phyloP scores from a whole-genome alignment of 169 alveolate genomes.

The Plasmodium gallinaceum region DNA sequence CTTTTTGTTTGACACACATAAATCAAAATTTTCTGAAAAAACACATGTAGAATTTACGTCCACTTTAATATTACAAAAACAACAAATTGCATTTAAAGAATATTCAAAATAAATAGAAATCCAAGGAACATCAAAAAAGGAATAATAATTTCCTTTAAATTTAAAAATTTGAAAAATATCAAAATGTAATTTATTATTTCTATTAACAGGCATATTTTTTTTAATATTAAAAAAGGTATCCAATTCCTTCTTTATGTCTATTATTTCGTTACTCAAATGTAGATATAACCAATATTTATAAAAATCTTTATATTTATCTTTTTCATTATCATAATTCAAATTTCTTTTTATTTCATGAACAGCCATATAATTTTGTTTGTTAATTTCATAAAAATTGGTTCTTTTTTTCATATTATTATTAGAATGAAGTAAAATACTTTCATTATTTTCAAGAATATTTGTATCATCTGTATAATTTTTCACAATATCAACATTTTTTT shows the following conservation, averaged over 20 bases:
- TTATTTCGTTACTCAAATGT: slow-evolving; percentile 34
- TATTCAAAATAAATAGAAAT: slow-evolving; percentile 34
- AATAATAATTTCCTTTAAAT: slow-evolving; percentile 16
- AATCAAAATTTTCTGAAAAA: slow-evolving; percentile 26
- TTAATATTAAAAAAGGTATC: slow-evolving; percentile 45
- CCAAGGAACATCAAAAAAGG: slow-evolving; percentile 63
- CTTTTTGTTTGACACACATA: slow-evolving; percentile 20
- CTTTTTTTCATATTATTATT: not conserved
- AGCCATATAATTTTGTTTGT: not conserved
- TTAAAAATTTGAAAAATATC: slow-evolving; percentile 44
- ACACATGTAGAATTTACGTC: slow-evolving; percentile 5
- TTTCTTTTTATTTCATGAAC: not conserved
- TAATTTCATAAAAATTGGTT: not conserved
- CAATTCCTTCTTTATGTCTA: slow-evolving; percentile 20
- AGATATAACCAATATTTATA: slow-evolving; percentile 34
- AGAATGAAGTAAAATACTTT: not conserved
- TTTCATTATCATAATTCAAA: not conserved
- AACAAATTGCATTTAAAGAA: slow-evolving; percentile 56
- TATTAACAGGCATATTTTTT: slow-evolving; percentile 1
- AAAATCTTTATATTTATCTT: not conserved
- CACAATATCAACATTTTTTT: not conserved
- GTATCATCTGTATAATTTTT: not conserved
- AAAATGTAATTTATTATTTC: slow-evolving; percentile 31
- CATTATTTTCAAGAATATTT: not conserved
- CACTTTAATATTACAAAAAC: slow-evolving; percentile 25